Conservation (phyloP, 208 protist genomes). For the Leishmania braziliensis region DNA sequence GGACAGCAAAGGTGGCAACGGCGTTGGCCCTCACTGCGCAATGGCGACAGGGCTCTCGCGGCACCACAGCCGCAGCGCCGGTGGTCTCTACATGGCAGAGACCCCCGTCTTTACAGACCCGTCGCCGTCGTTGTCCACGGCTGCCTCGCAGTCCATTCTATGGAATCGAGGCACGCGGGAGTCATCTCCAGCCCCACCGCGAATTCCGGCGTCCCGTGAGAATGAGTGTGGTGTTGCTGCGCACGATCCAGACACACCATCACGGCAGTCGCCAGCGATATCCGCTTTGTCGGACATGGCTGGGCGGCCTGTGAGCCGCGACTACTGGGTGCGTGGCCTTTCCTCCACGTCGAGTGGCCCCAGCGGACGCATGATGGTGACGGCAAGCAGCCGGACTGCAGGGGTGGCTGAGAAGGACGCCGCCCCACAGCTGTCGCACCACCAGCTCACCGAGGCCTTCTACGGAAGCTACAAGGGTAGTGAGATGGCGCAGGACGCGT, state of each 20-base stretch:
- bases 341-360: neutral
- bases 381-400: neutral
- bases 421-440: constrained; percentile 48
- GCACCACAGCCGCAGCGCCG: neutral
- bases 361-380: neutral
- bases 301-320: neutral
- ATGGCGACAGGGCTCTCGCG: neutral
- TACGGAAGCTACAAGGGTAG: constrained; percentile 51
- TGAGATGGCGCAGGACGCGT: constrained; percentile 67
- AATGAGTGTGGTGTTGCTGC: neutral
- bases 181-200: neutral
- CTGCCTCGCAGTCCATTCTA: too few species aligned
- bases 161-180: too few species aligned
- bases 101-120: neutral
- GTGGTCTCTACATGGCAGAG: neutral
- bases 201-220: neutral
- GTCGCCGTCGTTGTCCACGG: too few species aligned
- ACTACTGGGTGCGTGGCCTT: neutral
- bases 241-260: neutral
- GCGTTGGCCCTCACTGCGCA: neutral
- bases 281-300: neutral
- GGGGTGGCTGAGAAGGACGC: neutral
- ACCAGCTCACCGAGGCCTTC: constrained; percentile 74
- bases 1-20: neutral
- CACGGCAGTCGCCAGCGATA: neutral